Evolutionary conservation across 371 early-diverging fungal species (phyloP).

Genomic region (Zychaea mexicana): DNA sequence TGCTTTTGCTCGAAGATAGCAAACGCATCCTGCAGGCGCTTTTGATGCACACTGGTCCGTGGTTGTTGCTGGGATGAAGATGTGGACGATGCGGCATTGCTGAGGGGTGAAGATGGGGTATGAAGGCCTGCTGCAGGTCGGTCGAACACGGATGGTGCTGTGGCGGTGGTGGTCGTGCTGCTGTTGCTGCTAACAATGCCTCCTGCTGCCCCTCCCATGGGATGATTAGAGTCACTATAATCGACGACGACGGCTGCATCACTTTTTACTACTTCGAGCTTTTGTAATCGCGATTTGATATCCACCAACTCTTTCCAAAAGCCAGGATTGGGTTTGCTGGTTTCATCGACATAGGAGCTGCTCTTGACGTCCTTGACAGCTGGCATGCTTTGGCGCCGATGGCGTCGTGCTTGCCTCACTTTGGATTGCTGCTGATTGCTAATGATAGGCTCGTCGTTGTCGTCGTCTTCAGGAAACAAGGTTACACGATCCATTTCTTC

Average conservation of each 20-base stretch:
- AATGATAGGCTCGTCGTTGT: not conserved
- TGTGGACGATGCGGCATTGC: not conserved
- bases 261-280: conserved; percentile 17
- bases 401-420: not conserved
- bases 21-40: conserved; percentile 14
- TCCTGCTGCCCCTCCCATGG: too few relatives aligned
- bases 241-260: too few relatives aligned
- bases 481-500: not conserved
- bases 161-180: not conserved
- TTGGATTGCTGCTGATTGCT: not conserved
- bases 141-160: conserved; percentile 6
- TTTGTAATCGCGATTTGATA: conserved; percentile 15
- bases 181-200: not conserved
- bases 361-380: not conserved
- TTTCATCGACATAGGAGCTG: not conserved
- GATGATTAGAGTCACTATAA: not conserved
- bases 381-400: conserved; percentile 12
- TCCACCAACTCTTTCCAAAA: conserved; percentile 13
- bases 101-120: conserved; percentile 5
- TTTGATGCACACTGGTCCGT: conserved; percentile 13
- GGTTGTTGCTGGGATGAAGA: not conserved
- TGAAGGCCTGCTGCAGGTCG: not conserved
- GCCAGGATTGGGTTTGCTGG: not conserved
- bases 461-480: conserved; percentile 3
- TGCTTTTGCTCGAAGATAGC: conserved; percentile 15